Evolutionary conservation across 352 stramenopile genomes (phyloP).

Genomic region (Phytophthora hibernalis): DNA sequence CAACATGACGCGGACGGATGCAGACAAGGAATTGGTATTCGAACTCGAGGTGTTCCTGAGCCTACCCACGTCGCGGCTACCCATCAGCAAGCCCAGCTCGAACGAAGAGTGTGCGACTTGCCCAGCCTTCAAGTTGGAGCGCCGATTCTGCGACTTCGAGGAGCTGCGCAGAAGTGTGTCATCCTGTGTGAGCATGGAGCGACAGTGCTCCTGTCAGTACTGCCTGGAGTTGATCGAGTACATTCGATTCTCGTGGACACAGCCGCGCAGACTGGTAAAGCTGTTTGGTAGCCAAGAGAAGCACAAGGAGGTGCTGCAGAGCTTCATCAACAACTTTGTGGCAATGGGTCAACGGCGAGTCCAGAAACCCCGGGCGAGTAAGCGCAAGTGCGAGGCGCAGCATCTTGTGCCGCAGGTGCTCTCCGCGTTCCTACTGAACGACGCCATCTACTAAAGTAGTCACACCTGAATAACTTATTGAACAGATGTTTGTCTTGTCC

Average conservation of each 20-base stretch:
- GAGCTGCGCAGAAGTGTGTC: constrained; percentile 43
- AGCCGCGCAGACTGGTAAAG: neutral
- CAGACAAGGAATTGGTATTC: constrained; percentile 41
- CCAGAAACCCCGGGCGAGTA: constrained; percentile 10
- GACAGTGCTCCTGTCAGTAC: constrained; percentile 52
- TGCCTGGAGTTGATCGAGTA: constrained; percentile 56
- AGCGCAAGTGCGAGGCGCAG: constrained; percentile 41
- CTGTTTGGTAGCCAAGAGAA: neutral
- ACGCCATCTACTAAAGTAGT: constrained; percentile 10
- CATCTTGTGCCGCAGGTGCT: constrained; percentile 46
- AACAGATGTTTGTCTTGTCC: neutral
- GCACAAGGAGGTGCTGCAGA: constrained; percentile 34
- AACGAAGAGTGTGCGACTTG: constrained; percentile 4
- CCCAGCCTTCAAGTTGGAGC: constrained; percentile 49
- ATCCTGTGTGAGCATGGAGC: constrained; percentile 40
- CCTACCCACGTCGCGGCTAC: constrained; percentile 36
- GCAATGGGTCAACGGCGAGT: constrained; percentile 38
- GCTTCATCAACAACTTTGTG: constrained; percentile 50
- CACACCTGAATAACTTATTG: neutral
- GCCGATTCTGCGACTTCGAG: constrained; percentile 58
- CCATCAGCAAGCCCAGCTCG: constrained; percentile 19
- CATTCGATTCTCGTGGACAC: constrained; percentile 2
- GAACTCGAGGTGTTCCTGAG: constrained; percentile 52
- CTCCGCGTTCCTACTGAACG: constrained; percentile 39
- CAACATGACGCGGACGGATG: constrained; percentile 32